Base-by-base conservation (phyloP, 305 asterid genomes). In the Solanum hybrid region DNA sequence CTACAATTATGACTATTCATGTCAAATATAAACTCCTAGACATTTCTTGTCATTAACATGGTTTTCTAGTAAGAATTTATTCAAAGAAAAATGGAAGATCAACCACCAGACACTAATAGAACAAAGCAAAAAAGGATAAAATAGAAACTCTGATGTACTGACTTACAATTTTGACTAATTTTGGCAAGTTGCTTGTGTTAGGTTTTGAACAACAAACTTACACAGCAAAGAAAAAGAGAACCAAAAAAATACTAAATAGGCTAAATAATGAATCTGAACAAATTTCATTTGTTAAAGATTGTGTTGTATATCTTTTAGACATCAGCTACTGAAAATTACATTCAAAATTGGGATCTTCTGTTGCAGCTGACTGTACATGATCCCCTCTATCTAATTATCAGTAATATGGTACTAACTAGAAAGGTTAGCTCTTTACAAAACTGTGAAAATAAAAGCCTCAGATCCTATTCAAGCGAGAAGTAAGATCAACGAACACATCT, bases 401-500 rank as follows among this genome's bases (percentile, higher is more conserved):
- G 7, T 4, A 26, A 66, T 11, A 64, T 26, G 64, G 64, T 51
- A 51, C 64, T 51, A 51, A 51, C 4, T 51, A 15, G 64, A 51
- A 15, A 51, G 64, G 64, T 51, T 15, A 15, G n/a, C n/a, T 42
- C n/a, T 38, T 1, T 78, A 36, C 85, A 36, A 37, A 37, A 35
- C 5, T 35, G 51, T 35, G 31, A 35, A 35, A 78, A 24, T 24
- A 78, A 75, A 60, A n/a, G 14, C 19, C 35, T 38, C 51, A 80
- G 29, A 38, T 13, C 71, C 96, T 89, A 80, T 11, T 24, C 31
- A 95, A 92, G 95, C 91, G 94, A 76, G 98, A 94, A 6, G 98
- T 95, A 31, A 96, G 93, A 19, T 95, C 92, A 36, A 92, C 91
- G 56, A 96, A 96, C 78, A 93, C 94, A 5, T 90, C 94, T 91